Evolutionary conservation across 805 yeast genomes (phyloP).

Genomic region (Wickerhamomyces tratensis): DNA sequence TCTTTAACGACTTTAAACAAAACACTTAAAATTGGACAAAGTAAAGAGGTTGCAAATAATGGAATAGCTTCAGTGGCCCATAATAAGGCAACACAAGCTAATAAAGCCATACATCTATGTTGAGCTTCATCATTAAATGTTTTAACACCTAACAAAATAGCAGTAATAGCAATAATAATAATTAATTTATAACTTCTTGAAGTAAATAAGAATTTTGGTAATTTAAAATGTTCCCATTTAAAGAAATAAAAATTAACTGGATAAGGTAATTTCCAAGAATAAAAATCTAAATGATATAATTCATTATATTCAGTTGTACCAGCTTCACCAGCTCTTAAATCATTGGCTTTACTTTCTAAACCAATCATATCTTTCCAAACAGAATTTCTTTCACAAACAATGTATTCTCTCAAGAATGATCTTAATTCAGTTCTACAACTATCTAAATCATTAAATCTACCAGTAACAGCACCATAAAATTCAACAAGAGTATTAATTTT

Average conservation of each 20-base stretch:
- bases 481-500: conserved; percentile 43
- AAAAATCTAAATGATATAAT: conserved; percentile 24
- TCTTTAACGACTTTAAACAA: conserved; percentile 59
- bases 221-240: conserved; percentile 20
- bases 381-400: conserved; percentile 95
- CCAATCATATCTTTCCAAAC: conserved; percentile 98
- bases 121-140: conserved; percentile 53
- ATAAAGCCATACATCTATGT: conserved; percentile 74
- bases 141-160: conserved; percentile 43
- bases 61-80: conserved; percentile 98
- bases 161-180: conserved; percentile 41
- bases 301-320: conserved; percentile 19
- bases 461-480: conserved; percentile 42
- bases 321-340: conserved; percentile 23
- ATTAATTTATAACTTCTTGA: conserved; percentile 38
- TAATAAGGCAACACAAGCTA: conserved; percentile 70
- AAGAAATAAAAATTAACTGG: conserved; percentile 16
- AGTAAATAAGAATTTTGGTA: conserved; percentile 41
- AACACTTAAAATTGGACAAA: conserved; percentile 77
- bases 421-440: conserved; percentile 39
- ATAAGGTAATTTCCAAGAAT: conserved; percentile 21
- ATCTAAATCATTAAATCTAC: conserved; percentile 24
- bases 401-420: conserved; percentile 72
- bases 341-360: conserved; percentile 63
- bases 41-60: conserved; percentile 75